Percentiles rank a stretch among this genome's conserved stretches.
Conservation (phyloP, 2,329 filamentous ascomycete genomes). For the Daldinia sp. region DNA sequence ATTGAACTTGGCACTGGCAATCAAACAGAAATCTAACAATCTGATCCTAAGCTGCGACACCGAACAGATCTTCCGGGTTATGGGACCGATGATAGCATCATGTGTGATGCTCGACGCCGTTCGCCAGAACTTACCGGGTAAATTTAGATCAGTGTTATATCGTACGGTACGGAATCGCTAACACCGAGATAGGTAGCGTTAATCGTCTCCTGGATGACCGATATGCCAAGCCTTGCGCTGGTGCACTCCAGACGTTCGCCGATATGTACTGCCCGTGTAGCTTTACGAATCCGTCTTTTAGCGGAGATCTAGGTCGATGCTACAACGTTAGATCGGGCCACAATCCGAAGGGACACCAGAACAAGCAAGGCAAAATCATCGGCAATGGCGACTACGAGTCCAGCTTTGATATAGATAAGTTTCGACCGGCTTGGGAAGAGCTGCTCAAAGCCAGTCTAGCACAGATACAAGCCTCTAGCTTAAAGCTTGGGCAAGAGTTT, state of each 20-base stretch:
- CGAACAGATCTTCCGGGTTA: slow-evolving; percentile 44
- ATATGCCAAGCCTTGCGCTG: slow-evolving; percentile 44
- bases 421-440: slow-evolving; percentile 43
- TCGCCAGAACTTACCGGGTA: slow-evolving; percentile 45
- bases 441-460: slow-evolving; percentile 42
- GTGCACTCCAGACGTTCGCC: slow-evolving; percentile 45
- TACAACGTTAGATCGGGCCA: slow-evolving; percentile 47
- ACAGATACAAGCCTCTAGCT: slow-evolving; percentile 43
- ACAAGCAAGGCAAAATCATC: slow-evolving; percentile 46
- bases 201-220: slow-evolving; percentile 45
- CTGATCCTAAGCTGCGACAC: slow-evolving; percentile 35
- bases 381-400: slow-evolving; percentile 47
- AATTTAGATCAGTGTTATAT: neutral
- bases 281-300: slow-evolving; percentile 38
- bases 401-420: slow-evolving; percentile 38
- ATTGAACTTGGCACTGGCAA: slow-evolving; percentile 43
- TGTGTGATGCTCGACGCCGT: slow-evolving; percentile 48
- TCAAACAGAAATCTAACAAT: slow-evolving; percentile 39
- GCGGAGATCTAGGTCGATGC: slow-evolving; percentile 43
- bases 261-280: slow-evolving; percentile 46
- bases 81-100: slow-evolving; percentile 47
- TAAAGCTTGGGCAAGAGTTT: slow-evolving; percentile 43
- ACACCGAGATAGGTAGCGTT: slow-evolving; percentile 37
- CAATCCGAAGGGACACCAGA: slow-evolving; percentile 48
- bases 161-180: neutral